phyloP scores from a whole-genome alignment of 805 yeast genomes.

The Candida ipomoeae region DNA sequence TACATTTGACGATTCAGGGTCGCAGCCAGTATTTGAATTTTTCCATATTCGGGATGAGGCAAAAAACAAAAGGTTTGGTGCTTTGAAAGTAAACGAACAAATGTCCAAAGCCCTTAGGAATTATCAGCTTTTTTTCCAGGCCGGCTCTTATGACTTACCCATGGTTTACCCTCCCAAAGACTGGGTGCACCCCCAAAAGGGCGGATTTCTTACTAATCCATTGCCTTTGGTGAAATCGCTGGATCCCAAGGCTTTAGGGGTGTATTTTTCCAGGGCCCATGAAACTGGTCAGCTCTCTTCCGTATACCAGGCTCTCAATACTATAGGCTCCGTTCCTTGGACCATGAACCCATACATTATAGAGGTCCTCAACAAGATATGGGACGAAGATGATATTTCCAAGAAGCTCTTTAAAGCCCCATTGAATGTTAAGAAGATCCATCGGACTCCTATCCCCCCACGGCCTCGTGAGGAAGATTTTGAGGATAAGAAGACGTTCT shows the following conservation, averaged over 20 bases:
- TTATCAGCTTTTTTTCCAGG: slow-evolving; percentile 10
- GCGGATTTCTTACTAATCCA: slow-evolving; percentile 31
- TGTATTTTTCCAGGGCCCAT: slow-evolving; percentile 25
- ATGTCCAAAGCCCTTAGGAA: slow-evolving; percentile 7
- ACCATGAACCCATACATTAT: slow-evolving; percentile 29
- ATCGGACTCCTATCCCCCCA: not conserved
- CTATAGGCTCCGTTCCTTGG: slow-evolving; percentile 33
- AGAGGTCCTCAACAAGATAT: slow-evolving; percentile 16
- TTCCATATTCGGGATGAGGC: slow-evolving; percentile 2
- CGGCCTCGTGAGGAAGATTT: slow-evolving; percentile 3
- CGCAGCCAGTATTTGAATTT: slow-evolving; percentile 4
- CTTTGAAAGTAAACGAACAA: slow-evolving; percentile 10
- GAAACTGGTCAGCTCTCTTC: slow-evolving; percentile 31
- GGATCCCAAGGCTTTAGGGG: slow-evolving; percentile 14
- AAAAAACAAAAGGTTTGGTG: slow-evolving; percentile 8
- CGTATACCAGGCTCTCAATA: slow-evolving; percentile 26
- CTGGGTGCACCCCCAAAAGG: slow-evolving; percentile 31
- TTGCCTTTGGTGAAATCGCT: slow-evolving; percentile 23
- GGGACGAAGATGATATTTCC: slow-evolving; percentile 12
- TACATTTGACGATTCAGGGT: not conserved
- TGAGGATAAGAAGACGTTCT: slow-evolving; percentile 1
- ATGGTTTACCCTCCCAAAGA: slow-evolving; percentile 37
- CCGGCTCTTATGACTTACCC: slow-evolving; percentile 23
- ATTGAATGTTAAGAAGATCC: not conserved
- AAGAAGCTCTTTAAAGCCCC: slow-evolving; percentile 24